Evolutionary conservation across 2,329 filamentous ascomycete species (phyloP), one percentile per base, ranked within the genome.

Genomic region (Drechslera avenae): DNA sequence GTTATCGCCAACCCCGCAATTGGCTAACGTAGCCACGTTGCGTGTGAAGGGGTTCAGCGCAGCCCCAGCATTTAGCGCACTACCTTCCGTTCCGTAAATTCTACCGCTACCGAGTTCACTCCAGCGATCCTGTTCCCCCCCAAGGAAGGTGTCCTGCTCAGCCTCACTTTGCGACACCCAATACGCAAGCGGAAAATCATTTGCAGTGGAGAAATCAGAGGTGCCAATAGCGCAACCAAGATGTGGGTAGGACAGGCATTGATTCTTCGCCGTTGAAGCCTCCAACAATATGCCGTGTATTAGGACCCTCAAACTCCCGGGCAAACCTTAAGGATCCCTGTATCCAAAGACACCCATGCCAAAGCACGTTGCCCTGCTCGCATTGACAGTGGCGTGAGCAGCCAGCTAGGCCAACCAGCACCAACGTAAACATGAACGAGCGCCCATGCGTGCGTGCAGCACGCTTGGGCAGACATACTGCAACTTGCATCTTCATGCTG

Each of bases 321-420:
- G 26, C 26, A 28, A 28, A 28, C 31, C 23, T 28, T 37, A 14
- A 46, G 37, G 37, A 46, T 30, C 40, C 40, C 12, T 30, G n/a
- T 35, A 23, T 34, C 30, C 39, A 42, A n/a, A n/a, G 40, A 35
- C 39, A 28, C 14, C 49, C 41, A 42, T 37, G 49, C 41, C 30
- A 41, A 33, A 46, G 30, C 45, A 50, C n/a, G 32, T 47, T 48
- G 37, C 49, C 36, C 43, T 30, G 28, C 37, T 55, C 47, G 55
- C 55, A 56, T 56, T 39, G 46, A 48, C 42, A 28, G 28, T 49
- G 41, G 51, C 44, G 45, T 39, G 30, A 35, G 21, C 42, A 26
- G 23, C 21, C 26, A 28, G n/a, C 19, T n/a, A 35, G 26, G 21
- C 12, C 43, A 42, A n/a, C 39, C 42, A 28, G 26, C 26, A 13